These are phyloP conservation scores for Daedaleopsis nitida DNA, from an alignment of 768 basidiomycete genomes.

Conservation along the genomic window DNA sequence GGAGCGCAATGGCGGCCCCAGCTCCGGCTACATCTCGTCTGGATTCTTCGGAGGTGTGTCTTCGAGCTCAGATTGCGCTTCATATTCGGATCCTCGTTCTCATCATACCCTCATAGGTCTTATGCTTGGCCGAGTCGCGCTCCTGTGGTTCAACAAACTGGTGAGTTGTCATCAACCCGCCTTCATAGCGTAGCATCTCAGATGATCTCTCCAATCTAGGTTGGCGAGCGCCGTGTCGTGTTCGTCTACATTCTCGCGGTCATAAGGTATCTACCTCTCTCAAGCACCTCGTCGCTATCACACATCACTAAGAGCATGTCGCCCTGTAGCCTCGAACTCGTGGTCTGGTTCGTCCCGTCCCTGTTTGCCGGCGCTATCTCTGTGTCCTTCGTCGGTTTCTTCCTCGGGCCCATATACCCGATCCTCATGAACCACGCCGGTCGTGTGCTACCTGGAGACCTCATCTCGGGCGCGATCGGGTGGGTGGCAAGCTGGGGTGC, in stretches of 20 bases:
- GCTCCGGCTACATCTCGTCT: conserved; percentile 45
- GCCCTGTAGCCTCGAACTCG: conserved; percentile 50
- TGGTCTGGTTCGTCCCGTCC: conserved; percentile 58
- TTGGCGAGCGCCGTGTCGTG: conserved; percentile 40
- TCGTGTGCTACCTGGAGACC: conserved; percentile 44
- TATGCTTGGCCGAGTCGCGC: conserved; percentile 51
- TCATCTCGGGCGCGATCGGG: conserved; percentile 46
- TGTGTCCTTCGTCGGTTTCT: conserved; percentile 54
- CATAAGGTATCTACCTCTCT: conserved; percentile 31
- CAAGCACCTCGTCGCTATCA: conserved; percentile 24
- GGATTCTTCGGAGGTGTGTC: conserved; percentile 41
- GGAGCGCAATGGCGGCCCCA: conserved; percentile 38
- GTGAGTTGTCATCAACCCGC: conserved; percentile 24
- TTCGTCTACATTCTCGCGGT: conserved; percentile 39
- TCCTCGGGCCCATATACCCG: conserved; percentile 51
- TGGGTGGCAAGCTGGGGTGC: conserved; percentile 56
- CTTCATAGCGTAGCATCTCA: background rate
- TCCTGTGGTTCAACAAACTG: conserved; percentile 51
- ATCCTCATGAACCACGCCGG: conserved; percentile 43
- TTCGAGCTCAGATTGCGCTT: background rate
- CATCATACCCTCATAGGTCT: conserved; percentile 20
- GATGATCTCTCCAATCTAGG: conserved; percentile 17
- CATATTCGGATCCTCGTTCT: background rate
- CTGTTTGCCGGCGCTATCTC: conserved; percentile 55
- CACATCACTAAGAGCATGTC: background rate